phyloP scores from a whole-genome alignment of 2,329 filamentous ascomycete species.

The Aspergillus ustus region DNA sequence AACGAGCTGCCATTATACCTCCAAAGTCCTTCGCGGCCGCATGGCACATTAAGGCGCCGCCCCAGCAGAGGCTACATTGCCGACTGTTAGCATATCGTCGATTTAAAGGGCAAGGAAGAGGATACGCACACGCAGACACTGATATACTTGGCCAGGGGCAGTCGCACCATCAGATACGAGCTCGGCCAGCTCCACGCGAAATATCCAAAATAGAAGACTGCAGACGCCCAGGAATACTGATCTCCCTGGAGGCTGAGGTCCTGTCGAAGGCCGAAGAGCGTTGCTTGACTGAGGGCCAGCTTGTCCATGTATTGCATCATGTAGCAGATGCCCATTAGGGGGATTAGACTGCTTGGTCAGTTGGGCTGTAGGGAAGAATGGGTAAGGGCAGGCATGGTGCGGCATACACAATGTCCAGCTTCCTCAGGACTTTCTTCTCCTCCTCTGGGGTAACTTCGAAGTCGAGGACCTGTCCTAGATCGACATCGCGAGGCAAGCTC shows the following conservation, averaged over 20 bases:
- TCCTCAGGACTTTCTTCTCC: neutral
- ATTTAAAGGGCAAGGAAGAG: too few species aligned
- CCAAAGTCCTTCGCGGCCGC: slow-evolving; percentile 34
- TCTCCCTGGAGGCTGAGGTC: slow-evolving; percentile 32
- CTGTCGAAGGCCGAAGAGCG: slow-evolving; percentile 31
- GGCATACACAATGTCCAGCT: neutral
- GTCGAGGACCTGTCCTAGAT: neutral
- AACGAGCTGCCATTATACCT: slow-evolving; percentile 46
- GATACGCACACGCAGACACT: slow-evolving; percentile 35
- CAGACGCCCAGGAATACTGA: slow-evolving; percentile 38
- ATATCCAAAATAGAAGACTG: slow-evolving; percentile 43
- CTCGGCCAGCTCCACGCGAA: slow-evolving; percentile 46
- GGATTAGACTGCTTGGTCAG: slow-evolving; percentile 27
- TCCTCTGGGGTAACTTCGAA: neutral
- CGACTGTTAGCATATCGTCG: slow-evolving; percentile 33
- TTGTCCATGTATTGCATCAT: slow-evolving; percentile 39
- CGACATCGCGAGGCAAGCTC: neutral
- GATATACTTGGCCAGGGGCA: slow-evolving; percentile 36
- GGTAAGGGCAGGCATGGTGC: neutral
- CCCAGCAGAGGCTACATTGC: slow-evolving; percentile 33
- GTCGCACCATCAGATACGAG: slow-evolving; percentile 42
- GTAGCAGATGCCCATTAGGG: slow-evolving; percentile 35
- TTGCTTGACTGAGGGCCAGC: slow-evolving; percentile 35
- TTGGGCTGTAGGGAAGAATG: neutral
- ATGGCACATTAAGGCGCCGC: slow-evolving; percentile 39